These are phyloP conservation scores for Ceriops zippeliana DNA, from an alignment of 345 rosid genomes.

Conservation along the genomic window DNA sequence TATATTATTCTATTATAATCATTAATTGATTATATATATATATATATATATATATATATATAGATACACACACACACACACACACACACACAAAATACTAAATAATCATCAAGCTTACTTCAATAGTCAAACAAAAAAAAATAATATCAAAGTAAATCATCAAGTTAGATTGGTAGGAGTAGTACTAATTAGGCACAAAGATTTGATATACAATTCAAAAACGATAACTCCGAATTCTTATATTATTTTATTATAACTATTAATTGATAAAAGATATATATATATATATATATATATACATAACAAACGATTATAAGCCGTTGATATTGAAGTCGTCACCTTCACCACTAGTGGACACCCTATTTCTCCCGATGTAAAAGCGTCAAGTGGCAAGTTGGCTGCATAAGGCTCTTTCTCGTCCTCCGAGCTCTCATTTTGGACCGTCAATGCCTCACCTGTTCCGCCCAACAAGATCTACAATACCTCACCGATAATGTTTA, in stretches of 20 bases:
- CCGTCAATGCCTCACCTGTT: constrained; percentile 43
- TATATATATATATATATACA: neutral
- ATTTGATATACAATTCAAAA: no score
- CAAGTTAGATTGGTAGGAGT: no score
- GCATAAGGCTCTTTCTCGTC: neutral
- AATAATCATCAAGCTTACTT: no score
- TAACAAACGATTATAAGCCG: neutral
- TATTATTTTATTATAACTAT: no score
- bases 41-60: no score
- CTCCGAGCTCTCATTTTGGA: constrained; percentile 25
- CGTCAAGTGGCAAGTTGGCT: constrained; percentile 14
- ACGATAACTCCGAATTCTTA: no score
- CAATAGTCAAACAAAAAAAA: no score
- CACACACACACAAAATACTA: no score
- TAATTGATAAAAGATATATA: no score
- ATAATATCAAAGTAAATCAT: no score
- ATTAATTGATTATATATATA: neutral
- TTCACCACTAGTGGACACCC: neutral
- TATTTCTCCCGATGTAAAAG: constrained; percentile 6
- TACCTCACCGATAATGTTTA: neutral
- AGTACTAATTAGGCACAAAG: no score
- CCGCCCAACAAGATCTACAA: neutral
- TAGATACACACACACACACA: no score
- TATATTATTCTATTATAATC: constrained; percentile 12
- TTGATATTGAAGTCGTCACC: constrained; percentile 17